Evolutionary conservation across 2,329 filamentous ascomycete species (phyloP).

Genomic region (Penicillium paneum): DNA sequence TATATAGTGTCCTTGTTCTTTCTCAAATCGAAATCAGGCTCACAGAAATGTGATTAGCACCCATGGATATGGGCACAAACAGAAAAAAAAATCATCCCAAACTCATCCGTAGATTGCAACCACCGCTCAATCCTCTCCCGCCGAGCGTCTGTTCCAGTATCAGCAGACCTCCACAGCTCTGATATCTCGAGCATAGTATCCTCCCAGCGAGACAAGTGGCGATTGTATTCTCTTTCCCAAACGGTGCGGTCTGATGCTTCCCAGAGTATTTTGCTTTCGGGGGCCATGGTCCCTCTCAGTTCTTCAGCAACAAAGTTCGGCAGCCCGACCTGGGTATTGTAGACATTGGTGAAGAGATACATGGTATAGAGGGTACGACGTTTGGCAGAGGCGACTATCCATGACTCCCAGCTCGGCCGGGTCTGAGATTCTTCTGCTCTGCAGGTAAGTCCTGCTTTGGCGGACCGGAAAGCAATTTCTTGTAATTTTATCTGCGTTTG

Average conservation of each 20-base stretch:
- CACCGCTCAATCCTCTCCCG: slow-evolving; percentile 48
- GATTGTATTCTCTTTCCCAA: slow-evolving; percentile 49
- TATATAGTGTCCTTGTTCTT: not conserved
- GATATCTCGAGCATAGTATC: slow-evolving; percentile 46
- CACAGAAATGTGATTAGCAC: slow-evolving; percentile 9
- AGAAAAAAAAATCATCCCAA: slow-evolving; percentile 53
- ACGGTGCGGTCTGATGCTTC: slow-evolving; percentile 31
- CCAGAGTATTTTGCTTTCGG: slow-evolving; percentile 47
- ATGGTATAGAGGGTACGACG: slow-evolving; percentile 51
- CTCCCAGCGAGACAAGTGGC: slow-evolving; percentile 43
- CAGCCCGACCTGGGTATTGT: slow-evolving; percentile 44
- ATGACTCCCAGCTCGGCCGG: slow-evolving; percentile 52
- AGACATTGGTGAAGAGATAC: slow-evolving; percentile 54
- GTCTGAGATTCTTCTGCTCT: slow-evolving; percentile 38
- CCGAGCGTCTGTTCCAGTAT: slow-evolving; percentile 30
- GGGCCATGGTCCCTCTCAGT: slow-evolving; percentile 45
- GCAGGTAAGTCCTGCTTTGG: slow-evolving; percentile 46
- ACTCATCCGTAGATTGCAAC: slow-evolving; percentile 53
- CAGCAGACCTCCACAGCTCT: slow-evolving; percentile 51
- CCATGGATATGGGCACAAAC: slow-evolving; percentile 30
- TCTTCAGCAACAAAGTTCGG: slow-evolving; percentile 52
- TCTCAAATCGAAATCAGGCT: not conserved
- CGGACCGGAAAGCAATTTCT: slow-evolving; percentile 46
- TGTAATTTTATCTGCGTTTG: slow-evolving; percentile 50
- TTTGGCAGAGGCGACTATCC: slow-evolving; percentile 55